phyloP scores from a whole-genome alignment of 1,139 yeast species.

The Taphrina flavorubra region DNA sequence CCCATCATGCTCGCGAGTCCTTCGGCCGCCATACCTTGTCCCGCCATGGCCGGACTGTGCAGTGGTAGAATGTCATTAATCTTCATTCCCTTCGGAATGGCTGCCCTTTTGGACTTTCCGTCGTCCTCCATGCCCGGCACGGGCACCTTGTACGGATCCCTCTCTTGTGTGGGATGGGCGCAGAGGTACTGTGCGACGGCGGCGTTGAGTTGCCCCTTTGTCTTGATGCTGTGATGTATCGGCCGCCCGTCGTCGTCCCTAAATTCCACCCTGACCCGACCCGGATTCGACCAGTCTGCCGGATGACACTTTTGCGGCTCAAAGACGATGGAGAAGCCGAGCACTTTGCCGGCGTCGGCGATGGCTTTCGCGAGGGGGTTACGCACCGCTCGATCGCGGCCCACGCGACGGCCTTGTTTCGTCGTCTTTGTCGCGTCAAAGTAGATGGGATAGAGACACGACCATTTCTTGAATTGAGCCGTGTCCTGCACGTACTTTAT shows the following conservation, averaged over 20 bases:
- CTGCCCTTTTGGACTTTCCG: conserved; percentile 68
- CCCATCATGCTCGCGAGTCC: conserved; percentile 36
- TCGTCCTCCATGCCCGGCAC: conserved; percentile 57
- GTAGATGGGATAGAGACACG: conserved; percentile 78
- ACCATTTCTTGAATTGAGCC: conserved; percentile 41
- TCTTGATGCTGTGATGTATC: conserved; percentile 41
- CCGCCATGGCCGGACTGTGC: conserved; percentile 76
- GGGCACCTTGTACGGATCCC: conserved; percentile 66
- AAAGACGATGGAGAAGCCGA: conserved; percentile 52
- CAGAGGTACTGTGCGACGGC: conserved; percentile 67
- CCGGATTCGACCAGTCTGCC: conserved; percentile 96
- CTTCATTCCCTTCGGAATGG: conserved; percentile 79
- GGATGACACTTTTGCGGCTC: conserved; percentile 91
- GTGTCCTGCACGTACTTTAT: conserved; percentile 37
- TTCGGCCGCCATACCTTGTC: conserved; percentile 62
- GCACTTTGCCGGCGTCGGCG: conserved; percentile 65
- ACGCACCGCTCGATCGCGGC: conserved; percentile 67
- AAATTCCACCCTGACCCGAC: conserved; percentile 80
- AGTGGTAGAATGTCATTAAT: conserved; percentile 88
- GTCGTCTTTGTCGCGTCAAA: conserved; percentile 80
- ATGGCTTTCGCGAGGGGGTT: conserved; percentile 87
- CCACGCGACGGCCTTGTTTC: conserved; percentile 82
- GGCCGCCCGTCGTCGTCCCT: conserved; percentile 49
- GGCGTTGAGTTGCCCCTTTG: conserved; percentile 71
- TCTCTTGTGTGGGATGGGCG: conserved; percentile 71